These are phyloP conservation scores for Cercospora citrullina DNA, from an alignment of 2,329 filamentous ascomycete species.

Conservation along the genomic window DNA sequence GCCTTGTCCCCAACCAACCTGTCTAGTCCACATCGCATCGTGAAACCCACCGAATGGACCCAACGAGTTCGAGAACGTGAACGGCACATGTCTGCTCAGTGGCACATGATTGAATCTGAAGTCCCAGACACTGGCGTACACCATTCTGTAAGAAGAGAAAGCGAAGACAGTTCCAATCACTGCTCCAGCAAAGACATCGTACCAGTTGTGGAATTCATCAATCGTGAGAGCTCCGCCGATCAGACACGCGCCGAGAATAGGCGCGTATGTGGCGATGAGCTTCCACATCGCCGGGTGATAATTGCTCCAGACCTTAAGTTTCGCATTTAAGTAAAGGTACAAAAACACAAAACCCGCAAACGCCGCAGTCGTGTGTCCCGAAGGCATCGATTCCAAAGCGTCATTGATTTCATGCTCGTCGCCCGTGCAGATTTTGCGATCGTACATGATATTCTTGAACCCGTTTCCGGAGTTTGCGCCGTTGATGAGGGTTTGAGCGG, in stretches of 20 bases:
- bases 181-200: conserved; percentile 68
- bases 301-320: conserved; percentile 73
- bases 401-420: conserved; percentile 66
- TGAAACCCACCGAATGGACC: conserved; percentile 6
- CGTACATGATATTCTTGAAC: conserved; percentile 64
- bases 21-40: conserved; percentile 10
- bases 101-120: conserved; percentile 68
- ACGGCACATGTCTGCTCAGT: conserved; percentile 59
- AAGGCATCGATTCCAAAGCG: conserved; percentile 69
- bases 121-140: conserved; percentile 68
- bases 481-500: conserved; percentile 48
- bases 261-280: conserved; percentile 63
- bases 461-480: conserved; percentile 50
- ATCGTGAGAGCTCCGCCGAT: conserved; percentile 71
- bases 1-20: conserved; percentile 9
- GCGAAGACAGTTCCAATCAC: conserved; percentile 66
- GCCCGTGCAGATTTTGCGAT: conserved; percentile 68
- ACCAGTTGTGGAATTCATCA: conserved; percentile 73
- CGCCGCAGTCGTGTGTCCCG: conserved; percentile 71
- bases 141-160: conserved; percentile 65
- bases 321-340: conserved; percentile 73
- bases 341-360: conserved; percentile 72
- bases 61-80: conserved; percentile 42
- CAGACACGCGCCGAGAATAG: conserved; percentile 65
- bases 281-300: conserved; percentile 76